Evolutionary conservation across 805 yeast species (phyloP), one percentile per base, ranked within the genome.

Genomic region (Candida coquimbonensis): DNA sequence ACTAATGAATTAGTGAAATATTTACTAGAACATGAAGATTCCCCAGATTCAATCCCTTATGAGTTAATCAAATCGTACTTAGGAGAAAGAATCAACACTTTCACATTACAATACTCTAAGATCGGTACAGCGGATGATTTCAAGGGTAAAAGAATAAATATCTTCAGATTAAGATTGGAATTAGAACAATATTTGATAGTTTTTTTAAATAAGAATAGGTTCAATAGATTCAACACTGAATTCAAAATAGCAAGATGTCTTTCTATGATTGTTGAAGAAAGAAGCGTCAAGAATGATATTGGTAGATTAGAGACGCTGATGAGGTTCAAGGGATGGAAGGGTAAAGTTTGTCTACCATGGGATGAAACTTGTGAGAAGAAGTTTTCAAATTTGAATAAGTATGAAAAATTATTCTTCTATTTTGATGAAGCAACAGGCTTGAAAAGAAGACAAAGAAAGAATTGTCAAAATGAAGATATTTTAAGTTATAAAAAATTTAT

Each of bases 121-220:
- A 42, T 47, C 25, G 52, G 52, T 7, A 21, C 37, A 4, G 51
- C 52, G 4, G 42, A 44, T 9, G 49, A 47, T 32, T 9, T 11
- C 8, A 39, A 21, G 13, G 17, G n/a, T 9, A 29, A 40, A 26
- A 44, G 43, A 27, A 32, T 27, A 9, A 16, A 40, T 17, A 35
- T 42, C 3, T 27, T 44, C 9, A 42, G 52, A 39, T 16, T 49
- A 21, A 36, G 52, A 31, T 27, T 49, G 9, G 52, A 49, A 29
- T 17, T 49, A 8, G 46, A 47, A n/a, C 52, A 49, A 27, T 42
- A 39, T 12, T 13, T 47, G 7, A n/a, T 49, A 5, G 27, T 34
- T 2, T 44, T 47, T 24, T 26, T 35, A 26, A 45, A 43, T 19
- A 35, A 37, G 17, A 19, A 12, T 6, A 42, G 37, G 36, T 47